Evolutionary conservation across 2,329 filamentous ascomycete genomes (phyloP), one percentile per base, ranked within the genome.

Genomic region (Tolypocladium ophioglossoides): DNA sequence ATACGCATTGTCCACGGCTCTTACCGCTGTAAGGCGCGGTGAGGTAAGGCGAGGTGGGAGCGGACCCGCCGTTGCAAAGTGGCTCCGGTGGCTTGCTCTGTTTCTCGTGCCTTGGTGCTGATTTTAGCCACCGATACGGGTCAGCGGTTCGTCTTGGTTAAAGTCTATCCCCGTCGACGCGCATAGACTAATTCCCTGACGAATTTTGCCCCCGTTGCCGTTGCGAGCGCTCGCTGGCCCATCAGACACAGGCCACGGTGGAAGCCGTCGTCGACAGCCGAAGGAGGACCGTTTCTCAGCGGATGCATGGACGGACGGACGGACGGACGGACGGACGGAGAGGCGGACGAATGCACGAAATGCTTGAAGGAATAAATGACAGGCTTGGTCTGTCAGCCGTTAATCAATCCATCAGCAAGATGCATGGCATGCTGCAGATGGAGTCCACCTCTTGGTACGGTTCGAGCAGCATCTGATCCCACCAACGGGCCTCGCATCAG

Each of bases 81-180:
- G 47, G 47, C 47, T 49, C 30, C 34, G 6, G 51, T 52, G 51
- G 51, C 51, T 52, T 52, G 51, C 41, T 41, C 24, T 46, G 47
- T 49, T 49, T 49, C 30, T 35, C 30, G 30, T 37, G 46, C n/a
- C 34, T 35, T 49, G 47, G 47, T 49, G 41, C 41, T 46, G 24
- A 46, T 46, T 35, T 35, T 49, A 49, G 47, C 47, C 30, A 22
- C 18, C n/a, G 48, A 50, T 34, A 37, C 34, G 48, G 48, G 34
- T 34, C 48, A 27, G 20, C 34, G 20, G 48, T 50, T 50, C 48
- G 34, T 38, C 48, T 50, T 50, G 48, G 48, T 20, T 39, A 50
- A 50, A 50, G 48, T 39, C 32, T 50, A 50, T 50, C 48, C 34
- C 34, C 10, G 41, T 24, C 12, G 39, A 24, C n/a, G 20, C 10